Evolutionary conservation across 495 filamentous ascomycete species (phyloP), one percentile per base, ranked within the genome.

Genomic region (Hyaloscypha bicolor): DNA sequence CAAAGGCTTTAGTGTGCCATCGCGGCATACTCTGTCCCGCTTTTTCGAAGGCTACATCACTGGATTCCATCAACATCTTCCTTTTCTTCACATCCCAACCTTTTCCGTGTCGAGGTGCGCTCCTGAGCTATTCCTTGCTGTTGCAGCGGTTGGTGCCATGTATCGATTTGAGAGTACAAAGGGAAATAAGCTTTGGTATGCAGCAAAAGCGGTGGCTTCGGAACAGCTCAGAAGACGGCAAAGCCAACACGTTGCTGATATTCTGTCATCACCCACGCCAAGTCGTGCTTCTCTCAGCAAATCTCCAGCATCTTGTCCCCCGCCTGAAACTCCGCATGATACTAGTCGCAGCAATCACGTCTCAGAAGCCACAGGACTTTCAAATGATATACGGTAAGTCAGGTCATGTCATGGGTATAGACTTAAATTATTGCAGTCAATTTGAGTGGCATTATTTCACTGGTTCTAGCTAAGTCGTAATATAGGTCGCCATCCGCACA

Each of bases 161-260:
- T 92, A 91, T 68, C 81, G 89, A 14, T 91, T 91, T 66, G 89
- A 91, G 69, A 88, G 86, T 52, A 83, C 84, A 57, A 80, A 86
- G 42, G 88, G 87, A 0, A 87, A 89, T 68, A 86, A 89, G 14
- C 77, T 93, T 8, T 93, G 90, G 79, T 88, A 91, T 75, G 89
- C 89, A 0, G 82, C 85, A 1, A 85, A 81, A 60, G 76, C 83
- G 0, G 83, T 87, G 31, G 82, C 82, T 3, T 71, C 79, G 12
- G 80, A 86, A 65, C 82, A 86, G 67, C 84, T 85, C 11, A 76
- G 83, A 33, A 77, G 82, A n/a, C 75, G 85, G 37, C 73, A 83
- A 52, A 85, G 81, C 58, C 79, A 82, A 64, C 79, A 82, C 66
- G 76, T 85, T 22, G 55, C 64, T 57, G 66, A 57, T 16, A 55